Evolutionary conservation across 1,139 yeast genomes (phyloP).

Genomic region (Suhomyces bribrorum): DNA sequence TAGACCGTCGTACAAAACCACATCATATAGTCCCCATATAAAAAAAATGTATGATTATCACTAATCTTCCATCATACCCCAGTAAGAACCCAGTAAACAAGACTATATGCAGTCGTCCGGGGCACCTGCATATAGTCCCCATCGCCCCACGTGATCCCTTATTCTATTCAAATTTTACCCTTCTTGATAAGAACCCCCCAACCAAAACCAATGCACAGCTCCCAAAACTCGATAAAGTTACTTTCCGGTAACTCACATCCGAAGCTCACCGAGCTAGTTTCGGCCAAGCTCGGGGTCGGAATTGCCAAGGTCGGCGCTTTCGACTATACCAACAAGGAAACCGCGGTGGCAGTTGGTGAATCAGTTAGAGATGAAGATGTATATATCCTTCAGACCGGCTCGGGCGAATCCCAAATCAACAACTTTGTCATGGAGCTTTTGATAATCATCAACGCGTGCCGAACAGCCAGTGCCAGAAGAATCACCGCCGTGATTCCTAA

Average conservation of each 20-base stretch:
- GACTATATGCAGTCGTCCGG: background rate
- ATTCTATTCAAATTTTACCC: constrained; percentile 6
- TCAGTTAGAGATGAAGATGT: constrained; percentile 80
- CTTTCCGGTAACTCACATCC: constrained; percentile 91
- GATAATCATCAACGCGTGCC: constrained; percentile 74
- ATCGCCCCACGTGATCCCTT: constrained; percentile 1
- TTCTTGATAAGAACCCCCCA: constrained; percentile 5
- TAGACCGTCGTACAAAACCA: too few relatives aligned
- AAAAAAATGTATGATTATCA: too few relatives aligned
- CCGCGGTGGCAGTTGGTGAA: constrained; percentile 71
- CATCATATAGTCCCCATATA: too few relatives aligned
- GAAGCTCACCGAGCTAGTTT: constrained; percentile 75
- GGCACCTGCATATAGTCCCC: background rate
- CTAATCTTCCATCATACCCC: too few relatives aligned
- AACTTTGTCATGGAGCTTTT: constrained; percentile 72
- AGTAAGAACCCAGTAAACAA: too few relatives aligned
- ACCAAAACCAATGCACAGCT: constrained; percentile 11
- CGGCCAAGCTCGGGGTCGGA: constrained; percentile 61
- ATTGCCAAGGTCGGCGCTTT: constrained; percentile 59
- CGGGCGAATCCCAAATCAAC: constrained; percentile 57
- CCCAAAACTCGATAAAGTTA: constrained; percentile 74
- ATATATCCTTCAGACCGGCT: constrained; percentile 70
- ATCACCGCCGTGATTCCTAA: constrained; percentile 79
- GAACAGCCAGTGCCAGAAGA: constrained; percentile 75
- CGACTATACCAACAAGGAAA: constrained; percentile 49